phyloP scores from a whole-genome alignment of 2,329 filamentous ascomycete species.

The Cladobotryum mycophilum region DNA sequence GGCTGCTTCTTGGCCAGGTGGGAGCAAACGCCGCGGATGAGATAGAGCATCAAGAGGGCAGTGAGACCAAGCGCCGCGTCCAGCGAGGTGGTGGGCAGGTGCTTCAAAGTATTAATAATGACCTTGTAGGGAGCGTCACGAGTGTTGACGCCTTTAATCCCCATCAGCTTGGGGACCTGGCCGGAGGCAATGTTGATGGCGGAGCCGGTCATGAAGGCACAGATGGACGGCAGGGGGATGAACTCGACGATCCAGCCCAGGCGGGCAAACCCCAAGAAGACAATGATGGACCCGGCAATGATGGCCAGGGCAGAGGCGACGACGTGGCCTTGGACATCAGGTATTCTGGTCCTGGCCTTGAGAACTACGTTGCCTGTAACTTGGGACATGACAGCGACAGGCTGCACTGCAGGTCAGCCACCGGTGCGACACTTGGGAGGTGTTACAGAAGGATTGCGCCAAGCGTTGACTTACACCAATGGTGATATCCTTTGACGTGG shows the following conservation, averaged over 20 bases:
- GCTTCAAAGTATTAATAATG: constrained; percentile 45
- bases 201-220: constrained; percentile 50
- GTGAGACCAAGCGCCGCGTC: constrained; percentile 71
- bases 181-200: constrained; percentile 44
- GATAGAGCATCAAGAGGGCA: constrained; percentile 61
- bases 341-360: constrained; percentile 31
- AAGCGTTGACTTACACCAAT: constrained; percentile 60
- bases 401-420: constrained; percentile 28
- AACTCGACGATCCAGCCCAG: constrained; percentile 50
- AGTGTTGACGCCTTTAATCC: constrained; percentile 44
- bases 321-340: constrained; percentile 34
- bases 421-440: too few species aligned
- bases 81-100: constrained; percentile 44
- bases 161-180: constrained; percentile 45
- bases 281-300: constrained; percentile 43
- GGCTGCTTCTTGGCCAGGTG: constrained; percentile 62
- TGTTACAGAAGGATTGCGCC: too few species aligned
- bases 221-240: constrained; percentile 46
- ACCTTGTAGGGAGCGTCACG: constrained; percentile 42
- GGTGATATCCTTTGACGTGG: constrained; percentile 86
- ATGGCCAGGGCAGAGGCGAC: constrained; percentile 43
- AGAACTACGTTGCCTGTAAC: constrained; percentile 44
- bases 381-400: constrained; percentile 48
- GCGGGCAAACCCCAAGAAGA: constrained; percentile 42
- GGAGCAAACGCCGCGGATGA: constrained; percentile 57